Evolutionary conservation across 768 basidiomycete species (phyloP).

Genomic region (Pisolithus sp.): DNA sequence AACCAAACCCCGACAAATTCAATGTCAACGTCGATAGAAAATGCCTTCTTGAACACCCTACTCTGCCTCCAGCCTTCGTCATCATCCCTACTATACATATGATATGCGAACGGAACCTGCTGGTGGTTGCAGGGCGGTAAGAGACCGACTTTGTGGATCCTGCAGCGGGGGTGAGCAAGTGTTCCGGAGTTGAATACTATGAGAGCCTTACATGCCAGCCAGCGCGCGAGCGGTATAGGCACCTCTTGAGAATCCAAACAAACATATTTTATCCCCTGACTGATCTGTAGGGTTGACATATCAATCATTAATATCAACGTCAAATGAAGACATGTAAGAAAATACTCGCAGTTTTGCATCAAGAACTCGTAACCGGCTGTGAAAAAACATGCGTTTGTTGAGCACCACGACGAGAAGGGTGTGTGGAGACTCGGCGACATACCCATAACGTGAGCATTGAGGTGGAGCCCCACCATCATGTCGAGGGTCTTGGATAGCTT

Average conservation of each 20-base stretch:
- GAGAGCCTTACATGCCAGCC: constrained; percentile 52
- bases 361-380: constrained; percentile 70
- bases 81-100: constrained; percentile 59
- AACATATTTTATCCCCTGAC: constrained; percentile 65
- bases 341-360: constrained; percentile 63
- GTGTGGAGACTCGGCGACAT: constrained; percentile 5
- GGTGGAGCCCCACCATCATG: constrained; percentile 52
- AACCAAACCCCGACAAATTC: constrained; percentile 75
- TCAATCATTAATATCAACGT: not conserved
- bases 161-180: constrained; percentile 9
- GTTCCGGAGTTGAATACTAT: not conserved
- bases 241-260: constrained; percentile 79
- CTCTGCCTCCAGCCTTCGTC: constrained; percentile 57
- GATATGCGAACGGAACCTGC: constrained; percentile 67
- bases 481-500: constrained; percentile 52
- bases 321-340: not conserved
- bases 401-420: constrained; percentile 1
- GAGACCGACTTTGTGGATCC: constrained; percentile 67
- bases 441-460: constrained; percentile 73
- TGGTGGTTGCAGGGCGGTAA: constrained; percentile 66
- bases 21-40: constrained; percentile 68
- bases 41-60: constrained; percentile 64
- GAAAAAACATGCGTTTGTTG: not conserved
- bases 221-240: constrained; percentile 69
- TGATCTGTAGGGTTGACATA: constrained; percentile 35